phyloP scores from a whole-genome alignment of 2,329 filamentous ascomycete species.

The Colletotrichum acutatum region DNA sequence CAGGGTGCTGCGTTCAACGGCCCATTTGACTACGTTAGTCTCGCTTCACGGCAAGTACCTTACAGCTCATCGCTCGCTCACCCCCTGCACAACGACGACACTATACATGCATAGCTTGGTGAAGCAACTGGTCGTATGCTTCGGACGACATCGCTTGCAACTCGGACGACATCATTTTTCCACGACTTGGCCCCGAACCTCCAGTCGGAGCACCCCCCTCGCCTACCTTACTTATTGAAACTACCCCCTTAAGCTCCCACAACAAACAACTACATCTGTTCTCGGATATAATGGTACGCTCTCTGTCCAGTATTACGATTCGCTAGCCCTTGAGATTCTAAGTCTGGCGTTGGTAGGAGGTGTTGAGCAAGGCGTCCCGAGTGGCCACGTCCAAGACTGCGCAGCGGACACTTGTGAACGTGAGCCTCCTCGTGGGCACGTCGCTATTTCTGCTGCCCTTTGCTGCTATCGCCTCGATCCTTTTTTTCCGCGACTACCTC shows the following conservation, averaged over 20 bases:
- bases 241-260: too few relatives aligned
- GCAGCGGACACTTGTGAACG: slow-evolving; percentile 61
- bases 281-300: neutral
- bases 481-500: slow-evolving; percentile 68
- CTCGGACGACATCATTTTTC: neutral
- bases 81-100: too few relatives aligned
- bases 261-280: neutral
- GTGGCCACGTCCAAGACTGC: slow-evolving; percentile 61
- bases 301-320: neutral
- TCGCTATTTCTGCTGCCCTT: slow-evolving; percentile 58
- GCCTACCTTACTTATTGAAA: too few relatives aligned
- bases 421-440: slow-evolving; percentile 54
- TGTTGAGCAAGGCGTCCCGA: slow-evolving; percentile 41
- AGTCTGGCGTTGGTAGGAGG: slow-evolving; percentile 14
- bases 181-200: neutral
- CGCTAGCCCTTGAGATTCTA: neutral
- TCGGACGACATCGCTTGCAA: neutral
- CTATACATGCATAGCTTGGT: too few relatives aligned
- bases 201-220: too few relatives aligned
- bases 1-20: too few relatives aligned
- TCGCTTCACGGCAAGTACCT: too few relatives aligned
- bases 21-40: too few relatives aligned
- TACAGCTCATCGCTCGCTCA: too few relatives aligned
- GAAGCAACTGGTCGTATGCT: too few relatives aligned
- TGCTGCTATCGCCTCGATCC: slow-evolving; percentile 59